These are phyloP conservation scores for Berkeleyomyces rouxiae DNA, from an alignment of 2,329 filamentous ascomycete genomes.

Conservation along the genomic window DNA sequence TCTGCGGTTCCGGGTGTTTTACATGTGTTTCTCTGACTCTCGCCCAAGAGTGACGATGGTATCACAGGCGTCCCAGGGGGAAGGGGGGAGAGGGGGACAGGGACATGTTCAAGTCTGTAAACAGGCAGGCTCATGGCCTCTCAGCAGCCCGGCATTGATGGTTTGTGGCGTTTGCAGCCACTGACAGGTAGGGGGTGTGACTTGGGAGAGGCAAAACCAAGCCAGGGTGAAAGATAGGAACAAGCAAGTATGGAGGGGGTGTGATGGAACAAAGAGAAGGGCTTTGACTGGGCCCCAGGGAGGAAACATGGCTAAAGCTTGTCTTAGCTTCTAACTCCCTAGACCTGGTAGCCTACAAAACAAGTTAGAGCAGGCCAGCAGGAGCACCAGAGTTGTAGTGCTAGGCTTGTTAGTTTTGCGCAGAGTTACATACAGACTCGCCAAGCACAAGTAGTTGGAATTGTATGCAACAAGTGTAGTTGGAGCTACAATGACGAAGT, in stretches of 20 bases:
- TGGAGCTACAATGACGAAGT: too few species aligned
- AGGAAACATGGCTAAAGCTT: slow-evolving; percentile 1
- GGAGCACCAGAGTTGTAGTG: not conserved
- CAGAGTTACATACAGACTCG: too few species aligned
- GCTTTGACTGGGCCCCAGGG: not conserved
- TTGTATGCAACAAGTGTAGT: too few species aligned
- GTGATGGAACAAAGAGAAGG: not conserved
- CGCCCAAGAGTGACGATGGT: slow-evolving; percentile 12
- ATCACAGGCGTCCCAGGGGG: not conserved
- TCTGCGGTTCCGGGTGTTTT: not conserved
- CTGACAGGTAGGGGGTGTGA: not conserved
- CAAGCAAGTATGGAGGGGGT: not conserved
- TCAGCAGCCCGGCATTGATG: not conserved
- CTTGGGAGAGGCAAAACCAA: not conserved
- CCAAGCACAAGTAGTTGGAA: too few species aligned
- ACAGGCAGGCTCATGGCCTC: not conserved
- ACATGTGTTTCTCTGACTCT: not conserved
- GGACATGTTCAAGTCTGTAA: not conserved
- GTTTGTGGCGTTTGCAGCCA: slow-evolving; percentile 1
- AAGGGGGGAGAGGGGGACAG: not conserved
- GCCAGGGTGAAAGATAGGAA: not conserved
- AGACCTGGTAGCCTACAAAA: not conserved
- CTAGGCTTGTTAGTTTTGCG: not conserved
- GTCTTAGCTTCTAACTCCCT: not conserved
- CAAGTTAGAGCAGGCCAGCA: not conserved